A percentile compares a stretch with the other conserved stretches of the same genome.
Evolutionary conservation across 345 rosid genomes (phyloP).

Genomic region (Pelargonium nanum): DNA sequence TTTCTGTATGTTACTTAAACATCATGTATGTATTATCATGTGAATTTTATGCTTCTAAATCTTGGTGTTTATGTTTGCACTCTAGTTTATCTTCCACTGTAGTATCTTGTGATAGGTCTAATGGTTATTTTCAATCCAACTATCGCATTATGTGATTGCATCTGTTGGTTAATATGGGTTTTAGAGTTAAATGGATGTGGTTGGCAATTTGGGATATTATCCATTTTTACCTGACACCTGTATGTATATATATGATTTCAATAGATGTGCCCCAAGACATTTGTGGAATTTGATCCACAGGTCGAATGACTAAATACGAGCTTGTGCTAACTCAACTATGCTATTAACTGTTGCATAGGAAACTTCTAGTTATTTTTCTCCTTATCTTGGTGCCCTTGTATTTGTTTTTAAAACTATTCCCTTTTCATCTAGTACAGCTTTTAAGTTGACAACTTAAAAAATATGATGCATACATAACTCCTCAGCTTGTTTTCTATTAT

Average conservation of each 20-base stretch:
- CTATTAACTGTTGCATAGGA: not conserved
- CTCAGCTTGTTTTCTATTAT: conserved; percentile 8
- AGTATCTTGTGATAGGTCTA: too few relatives aligned
- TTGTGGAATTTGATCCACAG: not conserved
- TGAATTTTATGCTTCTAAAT: not conserved
- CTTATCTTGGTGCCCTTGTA: too few relatives aligned
- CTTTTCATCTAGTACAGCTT: not conserved
- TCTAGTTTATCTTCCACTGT: too few relatives aligned
- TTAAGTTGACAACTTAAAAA: too few relatives aligned
- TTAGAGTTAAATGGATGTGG: not conserved
- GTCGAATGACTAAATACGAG: not conserved
- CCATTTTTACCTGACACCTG: not conserved
- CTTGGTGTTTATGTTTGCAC: too few relatives aligned
- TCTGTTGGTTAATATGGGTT: not conserved
- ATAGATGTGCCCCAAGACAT: not conserved
- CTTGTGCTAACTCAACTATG: not conserved
- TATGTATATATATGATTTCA: not conserved
- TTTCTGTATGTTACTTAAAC: not conserved
- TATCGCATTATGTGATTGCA: not conserved
- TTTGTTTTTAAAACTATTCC: too few relatives aligned
- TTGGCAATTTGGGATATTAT: not conserved
- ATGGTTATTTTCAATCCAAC: not conserved
- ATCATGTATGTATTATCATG: not conserved
- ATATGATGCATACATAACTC: not conserved
- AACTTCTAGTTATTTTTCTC: too few relatives aligned